Percentiles rank a stretch among this genome's conserved stretches.
Conservation (phyloP, 805 yeast species). For the Metschnikowia borealis region DNA sequence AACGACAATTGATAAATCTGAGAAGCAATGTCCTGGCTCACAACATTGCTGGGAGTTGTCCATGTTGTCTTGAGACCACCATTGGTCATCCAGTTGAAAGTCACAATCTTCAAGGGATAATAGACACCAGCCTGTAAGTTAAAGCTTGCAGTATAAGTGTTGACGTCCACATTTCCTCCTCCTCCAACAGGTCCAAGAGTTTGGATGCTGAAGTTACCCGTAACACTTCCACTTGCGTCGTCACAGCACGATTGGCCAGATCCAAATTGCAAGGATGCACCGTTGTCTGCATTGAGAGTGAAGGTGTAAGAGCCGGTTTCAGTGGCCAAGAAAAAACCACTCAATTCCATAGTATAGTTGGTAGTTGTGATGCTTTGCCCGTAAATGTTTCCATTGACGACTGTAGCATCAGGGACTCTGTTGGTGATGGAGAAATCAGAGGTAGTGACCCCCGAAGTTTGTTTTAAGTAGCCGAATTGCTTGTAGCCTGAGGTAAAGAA, state of each 20-base stretch:
- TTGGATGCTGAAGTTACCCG: conserved; percentile 9
- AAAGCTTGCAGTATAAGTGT: conserved; percentile 6
- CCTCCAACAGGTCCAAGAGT: conserved; percentile 14
- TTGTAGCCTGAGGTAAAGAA: conserved; percentile 3
- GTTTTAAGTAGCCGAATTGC: neutral
- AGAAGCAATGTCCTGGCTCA: conserved; percentile 6
- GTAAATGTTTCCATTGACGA: neutral
- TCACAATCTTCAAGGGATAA: conserved; percentile 15
- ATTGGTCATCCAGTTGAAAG: conserved; percentile 16
- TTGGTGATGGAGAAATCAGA: neutral
- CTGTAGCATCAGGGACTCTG: neutral
- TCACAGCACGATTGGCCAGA: conserved; percentile 13
- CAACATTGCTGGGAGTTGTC: conserved; percentile 1
- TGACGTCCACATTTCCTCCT: conserved; percentile 4
- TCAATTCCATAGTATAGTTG: conserved; percentile 5
- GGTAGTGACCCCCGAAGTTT: neutral
- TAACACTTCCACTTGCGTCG: conserved; percentile 13
- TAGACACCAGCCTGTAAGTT: conserved; percentile 8
- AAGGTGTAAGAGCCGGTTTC: conserved; percentile 12
- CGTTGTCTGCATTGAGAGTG: conserved; percentile 14
- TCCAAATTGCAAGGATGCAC: conserved; percentile 16
- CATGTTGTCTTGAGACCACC: conserved; percentile 9
- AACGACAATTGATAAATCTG: conserved; percentile 10
- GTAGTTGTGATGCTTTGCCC: conserved; percentile 4
- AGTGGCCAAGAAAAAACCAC: conserved; percentile 13